phyloP scores from a whole-genome alignment of 2,329 filamentous ascomycete genomes.

The Ploettnerulaceae sp. region DNA sequence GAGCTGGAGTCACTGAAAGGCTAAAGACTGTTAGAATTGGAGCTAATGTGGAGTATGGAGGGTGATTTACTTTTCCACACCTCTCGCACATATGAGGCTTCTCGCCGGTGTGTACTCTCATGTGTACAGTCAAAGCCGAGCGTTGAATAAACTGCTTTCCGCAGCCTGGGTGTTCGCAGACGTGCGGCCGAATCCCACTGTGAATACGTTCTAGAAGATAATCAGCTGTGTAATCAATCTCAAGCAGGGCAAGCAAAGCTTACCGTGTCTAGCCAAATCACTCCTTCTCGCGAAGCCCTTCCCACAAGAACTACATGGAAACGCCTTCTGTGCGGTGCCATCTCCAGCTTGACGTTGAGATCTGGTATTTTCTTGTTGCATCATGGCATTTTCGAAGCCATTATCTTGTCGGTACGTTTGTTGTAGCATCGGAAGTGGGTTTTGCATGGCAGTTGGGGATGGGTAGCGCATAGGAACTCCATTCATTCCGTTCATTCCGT shows the following conservation, averaged over 20 bases:
- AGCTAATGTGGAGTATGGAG: conserved; percentile 10
- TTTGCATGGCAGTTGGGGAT: conserved; percentile 31
- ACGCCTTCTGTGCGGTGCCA: conserved; percentile 55
- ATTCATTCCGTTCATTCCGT: conserved; percentile 31
- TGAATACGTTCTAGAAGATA: conserved; percentile 77
- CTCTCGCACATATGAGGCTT: conserved; percentile 98
- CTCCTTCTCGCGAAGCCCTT: conserved; percentile 92
- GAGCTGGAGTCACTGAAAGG: conserved; percentile 96
- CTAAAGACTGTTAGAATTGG: conserved; percentile 43
- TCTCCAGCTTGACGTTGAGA: conserved; percentile 22
- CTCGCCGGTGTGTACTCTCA: conserved; percentile 93
- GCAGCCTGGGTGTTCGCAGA: conserved; percentile 84
- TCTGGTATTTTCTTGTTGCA: conserved; percentile 28
- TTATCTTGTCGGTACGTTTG: conserved; percentile 30
- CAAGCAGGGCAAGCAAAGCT: conserved; percentile 35
- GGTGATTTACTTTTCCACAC: conserved; percentile 76
- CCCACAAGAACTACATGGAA: conserved; percentile 81
- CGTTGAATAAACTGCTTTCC: conserved; percentile 97
- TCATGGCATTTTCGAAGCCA: conserved; percentile 30
- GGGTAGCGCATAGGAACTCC: too few relatives aligned
- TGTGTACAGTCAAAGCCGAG: conserved; percentile 90
- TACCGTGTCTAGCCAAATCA: conserved; percentile 92
- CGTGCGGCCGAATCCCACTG: conserved; percentile 82
- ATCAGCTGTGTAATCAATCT: conserved; percentile 16
- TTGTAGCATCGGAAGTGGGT: conserved; percentile 35